phyloP scores from a whole-genome alignment of 176 grass and related monocot genomes.

The Zoysia japonica region DNA sequence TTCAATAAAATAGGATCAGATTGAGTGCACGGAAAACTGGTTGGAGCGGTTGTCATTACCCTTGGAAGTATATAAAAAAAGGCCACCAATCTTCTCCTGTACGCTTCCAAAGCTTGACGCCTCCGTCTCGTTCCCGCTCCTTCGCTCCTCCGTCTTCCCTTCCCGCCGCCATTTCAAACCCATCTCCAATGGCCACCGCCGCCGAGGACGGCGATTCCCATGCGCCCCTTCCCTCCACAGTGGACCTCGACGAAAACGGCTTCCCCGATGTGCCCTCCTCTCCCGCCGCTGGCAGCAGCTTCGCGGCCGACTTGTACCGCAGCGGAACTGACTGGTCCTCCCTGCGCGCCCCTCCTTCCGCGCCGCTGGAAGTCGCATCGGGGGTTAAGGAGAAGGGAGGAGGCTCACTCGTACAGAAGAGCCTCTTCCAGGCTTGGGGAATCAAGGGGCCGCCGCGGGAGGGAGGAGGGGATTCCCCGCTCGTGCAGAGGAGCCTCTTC shows the following conservation, averaged over 20 bases:
- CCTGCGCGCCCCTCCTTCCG: conserved; percentile 28
- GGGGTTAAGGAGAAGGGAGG: conserved; percentile 3
- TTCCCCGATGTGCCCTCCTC: conserved; percentile 37
- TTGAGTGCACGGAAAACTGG: too few relatives aligned
- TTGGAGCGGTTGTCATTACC: too few relatives aligned
- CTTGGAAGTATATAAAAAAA: too few relatives aligned
- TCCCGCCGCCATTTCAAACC: conserved; percentile 59
- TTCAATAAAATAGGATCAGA: too few relatives aligned
- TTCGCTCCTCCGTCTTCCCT: neutral
- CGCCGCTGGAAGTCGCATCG: neutral
- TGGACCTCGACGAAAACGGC: conserved; percentile 55
- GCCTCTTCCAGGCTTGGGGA: conserved; percentile 71
- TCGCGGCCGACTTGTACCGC: conserved; percentile 63
- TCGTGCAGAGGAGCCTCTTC: conserved; percentile 69
- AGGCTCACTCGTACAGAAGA: conserved; percentile 48
- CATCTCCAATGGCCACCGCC: conserved; percentile 39
- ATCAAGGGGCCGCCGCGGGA: conserved; percentile 33
- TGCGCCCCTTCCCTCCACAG: neutral
- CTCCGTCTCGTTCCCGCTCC: too few relatives aligned
- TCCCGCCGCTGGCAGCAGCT: conserved; percentile 10
- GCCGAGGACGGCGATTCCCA: conserved; percentile 25
- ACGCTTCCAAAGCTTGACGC: neutral
- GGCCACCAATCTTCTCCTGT: neutral
- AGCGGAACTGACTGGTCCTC: conserved; percentile 63
- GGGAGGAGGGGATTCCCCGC: conserved; percentile 8